These are phyloP conservation scores for Adenanthera pavonina DNA, from an alignment of 306 rosid species.

Conservation along the genomic window DNA sequence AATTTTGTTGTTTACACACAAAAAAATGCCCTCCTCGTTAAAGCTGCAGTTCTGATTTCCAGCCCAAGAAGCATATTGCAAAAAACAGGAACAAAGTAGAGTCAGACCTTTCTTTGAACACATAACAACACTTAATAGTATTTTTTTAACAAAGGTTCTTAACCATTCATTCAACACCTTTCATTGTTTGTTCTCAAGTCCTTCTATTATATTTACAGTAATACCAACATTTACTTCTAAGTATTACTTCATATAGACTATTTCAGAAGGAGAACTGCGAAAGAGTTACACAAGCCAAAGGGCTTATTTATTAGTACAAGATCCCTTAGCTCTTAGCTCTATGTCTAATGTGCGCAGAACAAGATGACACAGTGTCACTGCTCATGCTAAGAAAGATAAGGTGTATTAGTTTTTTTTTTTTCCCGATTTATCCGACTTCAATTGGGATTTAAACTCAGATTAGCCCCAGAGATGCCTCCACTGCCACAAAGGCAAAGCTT, in stretches of 20 bases:
- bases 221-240: constrained; percentile 1
- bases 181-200: constrained; percentile 8
- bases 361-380: neutral
- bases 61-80: neutral
- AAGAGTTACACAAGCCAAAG: neutral
- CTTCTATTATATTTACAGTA: neutral
- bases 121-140: neutral
- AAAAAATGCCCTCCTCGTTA: neutral
- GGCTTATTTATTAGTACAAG: neutral
- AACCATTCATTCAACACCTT: neutral
- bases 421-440: neutral
- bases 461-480: neutral
- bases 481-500: neutral
- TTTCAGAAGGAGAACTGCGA: neutral
- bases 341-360: neutral
- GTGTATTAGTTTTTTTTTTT: neutral
- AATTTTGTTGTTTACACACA: neutral
- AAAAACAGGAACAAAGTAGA: neutral
- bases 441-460: neutral
- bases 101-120: constrained; percentile 2
- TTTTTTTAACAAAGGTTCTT: constrained; percentile 15
- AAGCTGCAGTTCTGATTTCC: neutral
- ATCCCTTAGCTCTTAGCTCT: neutral
- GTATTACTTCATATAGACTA: constrained; percentile 10
- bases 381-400: neutral